These are phyloP conservation scores for Exophiala viscosa DNA, from an alignment of 2,329 filamentous ascomycete genomes.

Conservation along the genomic window DNA sequence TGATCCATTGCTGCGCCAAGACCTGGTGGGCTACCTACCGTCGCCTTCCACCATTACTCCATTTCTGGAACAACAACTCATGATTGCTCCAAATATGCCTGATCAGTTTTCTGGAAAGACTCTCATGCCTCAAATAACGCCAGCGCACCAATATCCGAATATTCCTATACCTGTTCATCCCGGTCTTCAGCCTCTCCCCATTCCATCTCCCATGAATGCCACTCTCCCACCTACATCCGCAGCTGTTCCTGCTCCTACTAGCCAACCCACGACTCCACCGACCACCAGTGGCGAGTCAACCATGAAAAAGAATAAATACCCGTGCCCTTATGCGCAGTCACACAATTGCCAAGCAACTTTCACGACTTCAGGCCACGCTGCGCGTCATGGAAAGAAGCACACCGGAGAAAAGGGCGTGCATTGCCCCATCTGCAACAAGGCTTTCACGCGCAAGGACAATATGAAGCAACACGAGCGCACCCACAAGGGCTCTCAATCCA, in stretches of 20 bases:
- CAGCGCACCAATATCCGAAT: constrained; percentile 17
- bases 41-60: constrained; percentile 29
- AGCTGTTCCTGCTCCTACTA: constrained; percentile 4
- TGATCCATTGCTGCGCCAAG: constrained; percentile 27
- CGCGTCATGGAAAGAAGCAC: constrained; percentile 66
- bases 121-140: constrained; percentile 7
- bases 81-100: constrained; percentile 21
- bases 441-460: constrained; percentile 66
- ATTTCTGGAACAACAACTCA: constrained; percentile 27
- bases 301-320: constrained; percentile 59
- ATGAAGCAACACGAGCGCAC: constrained; percentile 67
- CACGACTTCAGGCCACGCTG: constrained; percentile 64
- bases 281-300: constrained; percentile 8
- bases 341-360: constrained; percentile 60
- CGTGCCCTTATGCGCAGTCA: constrained; percentile 59
- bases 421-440: constrained; percentile 65
- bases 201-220: constrained; percentile 8
- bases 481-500: constrained; percentile 41
- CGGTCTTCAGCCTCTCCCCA: constrained; percentile 11
- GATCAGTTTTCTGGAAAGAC: constrained; percentile 15
- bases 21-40: constrained; percentile 23
- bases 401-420: constrained; percentile 66
- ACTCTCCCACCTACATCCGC: constrained; percentile 8
- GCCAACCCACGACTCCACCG: constrained; percentile 14
- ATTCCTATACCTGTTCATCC: constrained; percentile 14